These are phyloP conservation scores for Fusarium protoensiforme DNA, from an alignment of 2,329 filamentous ascomycete species.

Conservation along the genomic window DNA sequence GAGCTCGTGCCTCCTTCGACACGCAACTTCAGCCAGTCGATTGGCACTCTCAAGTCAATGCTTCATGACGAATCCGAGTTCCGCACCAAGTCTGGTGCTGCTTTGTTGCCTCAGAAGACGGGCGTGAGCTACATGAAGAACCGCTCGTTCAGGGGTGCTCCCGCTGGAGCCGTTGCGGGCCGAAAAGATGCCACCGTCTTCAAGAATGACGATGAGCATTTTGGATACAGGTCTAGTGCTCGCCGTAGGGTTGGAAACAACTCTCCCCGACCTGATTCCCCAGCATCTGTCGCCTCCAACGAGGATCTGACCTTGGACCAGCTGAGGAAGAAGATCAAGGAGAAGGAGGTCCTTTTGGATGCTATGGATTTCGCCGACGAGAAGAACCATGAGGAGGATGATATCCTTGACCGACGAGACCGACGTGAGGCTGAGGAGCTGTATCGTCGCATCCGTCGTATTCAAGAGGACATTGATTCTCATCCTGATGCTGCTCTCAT, in stretches of 20 bases:
- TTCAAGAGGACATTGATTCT: conserved; percentile 94
- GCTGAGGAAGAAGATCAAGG: conserved; percentile 89
- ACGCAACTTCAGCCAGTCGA: conserved; percentile 90
- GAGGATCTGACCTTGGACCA: conserved; percentile 91
- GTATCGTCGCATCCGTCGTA: conserved; percentile 88
- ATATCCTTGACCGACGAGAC: conserved; percentile 89
- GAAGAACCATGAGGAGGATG: conserved; percentile 88
- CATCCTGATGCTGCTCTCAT: conserved; percentile 81
- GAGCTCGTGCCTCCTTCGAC: conserved; percentile 96
- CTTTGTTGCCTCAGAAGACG: conserved; percentile 92
- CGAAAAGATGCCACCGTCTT: conserved; percentile 97
- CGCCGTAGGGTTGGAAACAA: conserved; percentile 84
- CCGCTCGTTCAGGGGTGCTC: conserved; percentile 83
- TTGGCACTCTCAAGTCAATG: conserved; percentile 91
- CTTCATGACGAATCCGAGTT: conserved; percentile 90
- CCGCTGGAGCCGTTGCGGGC: conserved; percentile 65
- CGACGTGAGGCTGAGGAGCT: conserved; percentile 93
- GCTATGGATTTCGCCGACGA: conserved; percentile 98
- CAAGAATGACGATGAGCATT: conserved; percentile 93
- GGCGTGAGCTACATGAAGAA: conserved; percentile 98
- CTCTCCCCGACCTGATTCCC: conserved; percentile 84
- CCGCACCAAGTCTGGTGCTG: conserved; percentile 88
- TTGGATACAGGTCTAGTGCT: conserved; percentile 93
- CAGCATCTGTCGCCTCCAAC: conserved; percentile 73
- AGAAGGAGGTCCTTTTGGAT: conserved; percentile 94